Conservation (phyloP, 176 grass and related monocot genomes). For the Juncus inflexus region DNA sequence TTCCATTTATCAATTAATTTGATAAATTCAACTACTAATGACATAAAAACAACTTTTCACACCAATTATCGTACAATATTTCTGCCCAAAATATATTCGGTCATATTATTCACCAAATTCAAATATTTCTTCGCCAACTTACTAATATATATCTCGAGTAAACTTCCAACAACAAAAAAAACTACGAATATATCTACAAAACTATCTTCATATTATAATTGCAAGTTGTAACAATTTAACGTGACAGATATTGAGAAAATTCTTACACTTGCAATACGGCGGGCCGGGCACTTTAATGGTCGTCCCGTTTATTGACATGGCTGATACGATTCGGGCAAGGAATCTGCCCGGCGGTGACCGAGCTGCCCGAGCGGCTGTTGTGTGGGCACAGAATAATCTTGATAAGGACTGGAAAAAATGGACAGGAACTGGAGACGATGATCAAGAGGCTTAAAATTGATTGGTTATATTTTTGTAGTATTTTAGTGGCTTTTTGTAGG, state of each 20-base stretch:
- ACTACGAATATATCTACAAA: not conserved
- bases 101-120: too few species aligned
- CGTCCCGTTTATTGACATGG: conserved; percentile 84
- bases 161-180: not conserved
- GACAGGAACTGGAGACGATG: conserved; percentile 40
- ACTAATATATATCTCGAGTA: not conserved
- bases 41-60: too few species aligned
- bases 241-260: conserved; percentile 50
- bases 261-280: conserved; percentile 61
- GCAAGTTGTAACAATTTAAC: not conserved
- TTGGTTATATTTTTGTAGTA: not conserved
- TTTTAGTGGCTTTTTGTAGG: not conserved
- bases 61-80: too few species aligned
- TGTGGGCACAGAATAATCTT: conserved; percentile 77
- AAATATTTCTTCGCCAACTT: not conserved
- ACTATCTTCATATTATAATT: conserved; percentile 1
- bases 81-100: too few species aligned
- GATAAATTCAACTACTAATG: too few species aligned
- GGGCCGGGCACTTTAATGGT: conserved; percentile 79
- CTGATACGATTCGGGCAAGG: conserved; percentile 50
- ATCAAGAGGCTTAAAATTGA: not conserved
- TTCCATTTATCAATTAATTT: too few species aligned
- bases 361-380: conserved; percentile 61
- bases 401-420: conserved; percentile 82
- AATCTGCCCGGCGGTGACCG: conserved; percentile 56